These are phyloP conservation scores for Zelonia costaricensis DNA, from an alignment of 208 protist species.

Conservation along the genomic window DNA sequence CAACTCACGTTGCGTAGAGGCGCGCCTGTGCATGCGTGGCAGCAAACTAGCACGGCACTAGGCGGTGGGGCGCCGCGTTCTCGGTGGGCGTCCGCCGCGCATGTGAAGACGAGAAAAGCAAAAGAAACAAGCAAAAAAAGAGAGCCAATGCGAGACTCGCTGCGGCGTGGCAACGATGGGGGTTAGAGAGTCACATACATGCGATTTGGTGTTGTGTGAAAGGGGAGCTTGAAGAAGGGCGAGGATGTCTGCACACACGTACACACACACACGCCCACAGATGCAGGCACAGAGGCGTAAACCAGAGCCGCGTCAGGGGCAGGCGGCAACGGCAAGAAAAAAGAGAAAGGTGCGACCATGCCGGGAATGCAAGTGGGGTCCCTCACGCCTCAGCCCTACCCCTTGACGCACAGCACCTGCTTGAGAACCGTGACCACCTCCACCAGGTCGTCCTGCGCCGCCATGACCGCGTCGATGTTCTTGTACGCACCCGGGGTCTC, in stretches of 20 bases:
- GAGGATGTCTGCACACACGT: not conserved
- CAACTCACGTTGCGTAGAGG: no score
- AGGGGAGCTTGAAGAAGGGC: not conserved
- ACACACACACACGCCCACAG: not conserved
- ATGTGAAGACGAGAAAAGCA: no score
- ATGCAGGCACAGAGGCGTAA: not conserved
- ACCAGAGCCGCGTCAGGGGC: not conserved
- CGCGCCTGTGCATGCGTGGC: no score
- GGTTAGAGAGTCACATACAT: no score
- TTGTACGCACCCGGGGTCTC: conserved; percentile 90
- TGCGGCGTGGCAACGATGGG: no score
- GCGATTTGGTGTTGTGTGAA: no score
- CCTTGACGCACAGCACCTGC: conserved; percentile 89
- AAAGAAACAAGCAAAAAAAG: no score
- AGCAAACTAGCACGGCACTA: no score
- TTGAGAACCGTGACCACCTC: conserved; percentile 70
- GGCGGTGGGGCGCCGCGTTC: no score
- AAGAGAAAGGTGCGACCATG: not conserved
- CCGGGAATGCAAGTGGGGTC: not conserved
- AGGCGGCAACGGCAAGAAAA: not conserved
- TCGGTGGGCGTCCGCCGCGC: no score
- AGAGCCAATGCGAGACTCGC: no score
- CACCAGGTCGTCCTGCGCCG: conserved; percentile 75
- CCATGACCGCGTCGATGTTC: conserved; percentile 86
- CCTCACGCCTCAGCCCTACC: conserved; percentile 28